phyloP scores from a whole-genome alignment of 2,329 filamentous ascomycete species.

The Cercospora citrullina region DNA sequence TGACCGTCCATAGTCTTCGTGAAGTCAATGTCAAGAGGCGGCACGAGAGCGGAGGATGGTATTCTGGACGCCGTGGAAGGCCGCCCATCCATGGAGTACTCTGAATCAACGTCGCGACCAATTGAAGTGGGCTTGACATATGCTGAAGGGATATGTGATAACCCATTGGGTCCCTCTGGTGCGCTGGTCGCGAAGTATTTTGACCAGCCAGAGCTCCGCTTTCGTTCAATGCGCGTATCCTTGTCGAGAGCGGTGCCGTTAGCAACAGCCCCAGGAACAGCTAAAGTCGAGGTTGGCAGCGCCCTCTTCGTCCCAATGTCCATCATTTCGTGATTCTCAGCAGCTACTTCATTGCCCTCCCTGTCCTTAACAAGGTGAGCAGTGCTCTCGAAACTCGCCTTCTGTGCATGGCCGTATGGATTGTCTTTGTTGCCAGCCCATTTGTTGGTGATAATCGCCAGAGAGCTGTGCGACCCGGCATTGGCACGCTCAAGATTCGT shows the following conservation, averaged over 20 bases:
- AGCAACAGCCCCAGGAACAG: slow-evolving; percentile 24
- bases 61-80: slow-evolving; percentile 49
- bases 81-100: slow-evolving; percentile 35
- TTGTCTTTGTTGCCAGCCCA: slow-evolving; percentile 53
- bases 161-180: slow-evolving; percentile 40
- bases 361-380: slow-evolving; percentile 62
- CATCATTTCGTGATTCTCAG: slow-evolving; percentile 47
- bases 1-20: slow-evolving; percentile 56
- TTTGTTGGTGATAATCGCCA: slow-evolving; percentile 58
- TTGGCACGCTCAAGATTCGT: slow-evolving; percentile 19
- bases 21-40: slow-evolving; percentile 63
- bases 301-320: slow-evolving; percentile 45
- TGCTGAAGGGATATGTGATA: slow-evolving; percentile 37
- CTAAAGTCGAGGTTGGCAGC: slow-evolving; percentile 19
- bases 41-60: slow-evolving; percentile 64
- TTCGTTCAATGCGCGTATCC: slow-evolving; percentile 42
- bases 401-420: slow-evolving; percentile 45
- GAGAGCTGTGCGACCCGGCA: slow-evolving; percentile 39
- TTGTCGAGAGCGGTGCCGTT: slow-evolving; percentile 34
- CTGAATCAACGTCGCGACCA: slow-evolving; percentile 54
- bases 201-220: slow-evolving; percentile 59
- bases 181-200: slow-evolving; percentile 41
- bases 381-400: slow-evolving; percentile 60
- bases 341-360: slow-evolving; percentile 45
- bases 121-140: slow-evolving; percentile 42